A percentile compares a stretch with the other conserved stretches of the same genome.
Evolutionary conservation across 495 filamentous ascomycete genomes (phyloP).

Genomic region (Paragyromitra xinjiangensis): DNA sequence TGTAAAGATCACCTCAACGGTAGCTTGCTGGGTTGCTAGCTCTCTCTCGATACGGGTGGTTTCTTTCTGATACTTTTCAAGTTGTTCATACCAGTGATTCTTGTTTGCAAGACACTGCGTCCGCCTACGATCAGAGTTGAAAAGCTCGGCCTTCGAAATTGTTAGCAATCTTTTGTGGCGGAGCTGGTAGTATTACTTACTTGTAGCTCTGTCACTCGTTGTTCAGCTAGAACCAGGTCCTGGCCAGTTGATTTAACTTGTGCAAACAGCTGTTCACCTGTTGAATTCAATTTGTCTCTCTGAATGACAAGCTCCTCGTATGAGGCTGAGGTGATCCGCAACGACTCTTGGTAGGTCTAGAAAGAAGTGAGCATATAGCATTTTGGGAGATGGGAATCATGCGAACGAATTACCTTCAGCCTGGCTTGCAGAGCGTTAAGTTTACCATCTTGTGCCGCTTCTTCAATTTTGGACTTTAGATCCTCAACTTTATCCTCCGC

Average conservation of each 20-base stretch:
- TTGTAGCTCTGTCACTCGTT: slow-evolving; percentile 44
- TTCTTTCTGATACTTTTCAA: slow-evolving; percentile 60
- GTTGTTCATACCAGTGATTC: slow-evolving; percentile 56
- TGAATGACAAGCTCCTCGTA: slow-evolving; percentile 64
- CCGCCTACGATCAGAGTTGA: slow-evolving; percentile 52
- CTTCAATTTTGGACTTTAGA: slow-evolving; percentile 70
- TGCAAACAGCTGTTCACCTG: slow-evolving; percentile 19
- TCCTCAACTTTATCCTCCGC: slow-evolving; percentile 67
- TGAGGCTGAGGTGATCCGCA: slow-evolving; percentile 27
- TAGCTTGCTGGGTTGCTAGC: slow-evolving; percentile 51
- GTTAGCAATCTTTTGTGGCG: slow-evolving; percentile 14
- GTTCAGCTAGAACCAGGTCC: slow-evolving; percentile 57
- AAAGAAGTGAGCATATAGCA: slow-evolving; percentile 18
- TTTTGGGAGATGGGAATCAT: background rate
- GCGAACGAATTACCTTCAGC: slow-evolving; percentile 57
- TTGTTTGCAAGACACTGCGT: slow-evolving; percentile 59
- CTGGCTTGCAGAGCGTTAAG: slow-evolving; percentile 68
- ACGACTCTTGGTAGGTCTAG: slow-evolving; percentile 40
- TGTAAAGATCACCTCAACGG: slow-evolving; percentile 37
- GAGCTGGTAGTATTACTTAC: slow-evolving; percentile 22
- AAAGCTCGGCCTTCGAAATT: slow-evolving; percentile 36
- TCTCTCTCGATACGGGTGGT: slow-evolving; percentile 62
- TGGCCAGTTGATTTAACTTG: slow-evolving; percentile 60
- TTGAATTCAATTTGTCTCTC: slow-evolving; percentile 63
- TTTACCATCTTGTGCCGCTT: slow-evolving; percentile 68